Conservation (phyloP, 768 basidiomycete genomes). For the Termitomyces sp. region DNA sequence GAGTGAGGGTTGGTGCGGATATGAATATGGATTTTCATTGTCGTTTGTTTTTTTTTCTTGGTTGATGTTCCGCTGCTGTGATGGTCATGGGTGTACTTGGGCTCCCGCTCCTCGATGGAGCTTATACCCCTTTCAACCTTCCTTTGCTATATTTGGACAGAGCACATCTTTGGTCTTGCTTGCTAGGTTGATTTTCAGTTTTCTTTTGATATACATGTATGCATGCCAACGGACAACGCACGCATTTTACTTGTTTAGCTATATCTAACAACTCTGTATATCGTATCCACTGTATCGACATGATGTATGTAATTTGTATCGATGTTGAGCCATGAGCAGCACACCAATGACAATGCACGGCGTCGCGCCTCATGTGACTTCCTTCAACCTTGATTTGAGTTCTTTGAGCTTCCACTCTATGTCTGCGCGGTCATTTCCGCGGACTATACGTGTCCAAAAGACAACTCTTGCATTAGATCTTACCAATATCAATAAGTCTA, state of each 20-base stretch:
- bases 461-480: too few species aligned
- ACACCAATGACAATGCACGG: too few species aligned
- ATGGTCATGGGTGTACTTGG: not conserved
- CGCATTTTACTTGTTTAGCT: not conserved
- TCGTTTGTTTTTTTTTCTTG: not conserved
- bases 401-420: too few species aligned
- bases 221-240: not conserved
- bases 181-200: not conserved
- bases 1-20: not conserved
- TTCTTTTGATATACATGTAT: not conserved
- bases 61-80: not conserved
- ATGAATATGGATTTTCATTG: not conserved
- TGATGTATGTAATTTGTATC: not conserved
- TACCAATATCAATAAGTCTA: too few species aligned
- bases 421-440: too few species aligned
- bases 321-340: too few species aligned
- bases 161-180: too few species aligned
- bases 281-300: not conserved
- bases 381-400: too few species aligned
- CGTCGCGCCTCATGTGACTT: too few species aligned
- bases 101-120: not conserved
- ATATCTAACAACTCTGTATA: not conserved
- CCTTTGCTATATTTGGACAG: not conserved
- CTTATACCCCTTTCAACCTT: not conserved
- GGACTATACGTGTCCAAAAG: too few species aligned